Evolutionary conservation across 2,329 filamentous ascomycete genomes (phyloP), one percentile per base, ranked within the genome.

Genomic region (Diaporthe sp.): DNA sequence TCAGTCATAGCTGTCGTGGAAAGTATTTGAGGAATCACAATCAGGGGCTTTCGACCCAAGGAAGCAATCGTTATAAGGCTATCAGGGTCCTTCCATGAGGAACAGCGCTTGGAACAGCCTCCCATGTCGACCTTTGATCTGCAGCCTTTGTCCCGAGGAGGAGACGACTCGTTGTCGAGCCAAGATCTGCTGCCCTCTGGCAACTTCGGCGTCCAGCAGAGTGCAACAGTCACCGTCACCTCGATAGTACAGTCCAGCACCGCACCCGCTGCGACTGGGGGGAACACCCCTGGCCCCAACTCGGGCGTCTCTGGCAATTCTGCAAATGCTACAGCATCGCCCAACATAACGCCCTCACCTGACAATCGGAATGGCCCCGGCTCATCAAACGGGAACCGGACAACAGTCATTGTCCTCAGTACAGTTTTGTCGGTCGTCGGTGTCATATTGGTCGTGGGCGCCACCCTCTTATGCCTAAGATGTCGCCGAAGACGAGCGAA

Each of bases 321-420:
- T n/a, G 44, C 63, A 17, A 66, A 66, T 12, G 65, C 44, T n/a
- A 63, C 68, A 32, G 42, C 37, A 27, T 59, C 53, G 17, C 30
- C 71, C 61, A 39, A 32, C 22, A 69, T 25, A n/a, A 63, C 70
- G 22, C 4, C 70, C 55, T 19, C 37, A 12, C 42, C 32, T n/a
- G 35, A 72, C 51, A 68, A 30, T 25, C 50, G 39, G 8, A 39
- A 50, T 27, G 42, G 44, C 25, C 30, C 71, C 22, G 27, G 39
- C 39, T 53, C 56, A 19, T 63, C 70, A 44, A 59, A 51, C 42
- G 59, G 25, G 35, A 82, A 83, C 77, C 82, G 83, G 56, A 87
- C 82, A 10, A 81, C 88, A 37, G 84, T 88, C 75, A 88, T 91
- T 76, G 84, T 86, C 65, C 83, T 91, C 50, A 87, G 88, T 79